A percentile compares a stretch with the other conserved stretches of the same genome.
Evolutionary conservation across 257 asterid genomes (phyloP).

Genomic region (Phtheirospermum japonicum): DNA sequence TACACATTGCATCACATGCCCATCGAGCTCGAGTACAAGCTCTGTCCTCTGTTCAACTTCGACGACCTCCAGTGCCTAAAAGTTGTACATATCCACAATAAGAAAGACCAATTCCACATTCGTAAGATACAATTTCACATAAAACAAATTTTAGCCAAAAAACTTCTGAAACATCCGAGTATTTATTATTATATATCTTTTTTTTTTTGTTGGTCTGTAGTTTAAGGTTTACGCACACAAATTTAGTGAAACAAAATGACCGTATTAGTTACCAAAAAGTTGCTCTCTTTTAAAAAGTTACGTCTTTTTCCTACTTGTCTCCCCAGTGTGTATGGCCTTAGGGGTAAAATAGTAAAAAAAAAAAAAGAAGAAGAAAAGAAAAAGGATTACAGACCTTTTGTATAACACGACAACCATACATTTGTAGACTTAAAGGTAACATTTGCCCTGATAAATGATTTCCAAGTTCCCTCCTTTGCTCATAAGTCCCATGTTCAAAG

Average conservation of each 20-base stretch:
- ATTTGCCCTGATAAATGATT: constrained; percentile 64
- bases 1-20: constrained; percentile 79
- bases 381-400: constrained; percentile 62
- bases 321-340: too few species aligned
- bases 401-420: constrained; percentile 97
- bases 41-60: constrained; percentile 70
- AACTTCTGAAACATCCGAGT: too few species aligned
- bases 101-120: constrained; percentile 6
- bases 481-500: constrained; percentile 75
- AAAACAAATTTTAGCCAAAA: not conserved
- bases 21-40: constrained; percentile 74
- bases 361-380: not conserved
- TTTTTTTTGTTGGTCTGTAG: too few species aligned
- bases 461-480: constrained; percentile 79
- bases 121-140: not conserved
- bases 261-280: too few species aligned
- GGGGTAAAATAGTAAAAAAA: too few species aligned
- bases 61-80: constrained; percentile 79
- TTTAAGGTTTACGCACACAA: too few species aligned
- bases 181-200: too few species aligned
- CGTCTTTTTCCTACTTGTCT: too few species aligned
- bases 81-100: constrained; percentile 17
- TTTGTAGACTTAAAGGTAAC: constrained; percentile 74
- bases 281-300: too few species aligned
- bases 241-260: too few species aligned